Percentiles rank a stretch among this genome's conserved stretches.
Conservation (phyloP, 108 stramenopile genomes). For the Skeletonema grethae region DNA sequence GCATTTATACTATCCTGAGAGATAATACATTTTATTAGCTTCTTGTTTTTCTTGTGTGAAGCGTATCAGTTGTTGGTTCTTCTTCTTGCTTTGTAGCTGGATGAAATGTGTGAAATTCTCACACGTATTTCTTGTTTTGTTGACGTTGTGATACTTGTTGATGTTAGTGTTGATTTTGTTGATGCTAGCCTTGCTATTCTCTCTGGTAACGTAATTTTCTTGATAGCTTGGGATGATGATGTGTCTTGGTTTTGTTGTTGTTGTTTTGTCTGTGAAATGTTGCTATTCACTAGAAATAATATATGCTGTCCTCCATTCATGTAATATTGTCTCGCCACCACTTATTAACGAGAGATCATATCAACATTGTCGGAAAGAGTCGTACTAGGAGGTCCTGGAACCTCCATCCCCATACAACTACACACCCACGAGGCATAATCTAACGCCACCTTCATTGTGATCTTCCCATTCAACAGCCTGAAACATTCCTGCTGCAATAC, state of each 20-base stretch:
- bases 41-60: background rate
- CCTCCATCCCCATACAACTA: conserved; percentile 16
- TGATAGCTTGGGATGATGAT: background rate
- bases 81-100: background rate
- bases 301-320: background rate
- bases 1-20: conserved; percentile 1
- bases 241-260: background rate
- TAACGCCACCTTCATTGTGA: conserved; percentile 9
- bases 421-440: conserved; percentile 26
- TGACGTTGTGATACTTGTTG: background rate
- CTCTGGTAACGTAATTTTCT: background rate
- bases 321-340: background rate
- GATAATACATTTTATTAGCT: background rate
- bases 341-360: background rate
- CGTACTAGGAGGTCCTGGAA: conserved; percentile 4
- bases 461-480: conserved; percentile 12
- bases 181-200: background rate
- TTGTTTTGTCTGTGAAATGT: background rate
- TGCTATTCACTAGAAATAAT: background rate
- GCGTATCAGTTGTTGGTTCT: background rate
- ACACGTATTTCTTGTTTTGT: background rate
- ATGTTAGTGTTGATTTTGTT: background rate
- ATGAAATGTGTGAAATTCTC: background rate
- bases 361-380: conserved; percentile 3
- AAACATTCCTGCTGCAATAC: conserved; percentile 11